Conservation (phyloP, 2,329 filamentous ascomycete genomes). For the Zopfia rhizophila region DNA sequence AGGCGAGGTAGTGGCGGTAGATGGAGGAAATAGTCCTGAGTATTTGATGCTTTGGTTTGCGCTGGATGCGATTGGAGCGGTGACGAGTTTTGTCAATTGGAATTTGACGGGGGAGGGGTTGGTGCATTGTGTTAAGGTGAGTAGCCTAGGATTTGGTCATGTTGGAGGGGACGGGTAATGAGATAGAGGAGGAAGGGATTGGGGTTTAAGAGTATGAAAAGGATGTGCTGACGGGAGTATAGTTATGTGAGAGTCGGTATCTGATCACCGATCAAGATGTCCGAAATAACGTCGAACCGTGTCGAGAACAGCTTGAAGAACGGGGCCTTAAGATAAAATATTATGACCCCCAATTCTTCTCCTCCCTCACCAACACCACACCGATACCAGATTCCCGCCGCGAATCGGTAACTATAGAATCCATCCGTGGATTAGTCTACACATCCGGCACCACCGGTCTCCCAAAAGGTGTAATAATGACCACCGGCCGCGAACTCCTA, state of each 20-base stretch:
- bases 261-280: constrained; percentile 56
- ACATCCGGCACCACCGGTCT: constrained; percentile 51
- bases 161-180: constrained; percentile 53
- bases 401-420: constrained; percentile 34
- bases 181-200: constrained; percentile 62
- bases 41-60: constrained; percentile 53
- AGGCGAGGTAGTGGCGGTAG: constrained; percentile 48
- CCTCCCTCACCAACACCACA: constrained; percentile 31
- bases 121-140: constrained; percentile 47
- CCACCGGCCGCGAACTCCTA: constrained; percentile 41
- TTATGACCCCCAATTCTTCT: constrained; percentile 39
- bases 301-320: constrained; percentile 33
- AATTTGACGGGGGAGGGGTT: constrained; percentile 48
- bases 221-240: constrained; percentile 65
- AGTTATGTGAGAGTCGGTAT: constrained; percentile 60
- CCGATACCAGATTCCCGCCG: constrained; percentile 37
- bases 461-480: constrained; percentile 44
- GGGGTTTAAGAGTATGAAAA: constrained; percentile 54
- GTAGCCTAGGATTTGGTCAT: not conserved
- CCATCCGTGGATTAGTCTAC: constrained; percentile 44
- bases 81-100: constrained; percentile 48
- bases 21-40: constrained; percentile 48
- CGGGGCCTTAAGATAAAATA: constrained; percentile 39
- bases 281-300: constrained; percentile 58
- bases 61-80: constrained; percentile 46